phyloP scores from a whole-genome alignment of 495 filamentous ascomycete species.

The Trichoderma orchidacearum region DNA sequence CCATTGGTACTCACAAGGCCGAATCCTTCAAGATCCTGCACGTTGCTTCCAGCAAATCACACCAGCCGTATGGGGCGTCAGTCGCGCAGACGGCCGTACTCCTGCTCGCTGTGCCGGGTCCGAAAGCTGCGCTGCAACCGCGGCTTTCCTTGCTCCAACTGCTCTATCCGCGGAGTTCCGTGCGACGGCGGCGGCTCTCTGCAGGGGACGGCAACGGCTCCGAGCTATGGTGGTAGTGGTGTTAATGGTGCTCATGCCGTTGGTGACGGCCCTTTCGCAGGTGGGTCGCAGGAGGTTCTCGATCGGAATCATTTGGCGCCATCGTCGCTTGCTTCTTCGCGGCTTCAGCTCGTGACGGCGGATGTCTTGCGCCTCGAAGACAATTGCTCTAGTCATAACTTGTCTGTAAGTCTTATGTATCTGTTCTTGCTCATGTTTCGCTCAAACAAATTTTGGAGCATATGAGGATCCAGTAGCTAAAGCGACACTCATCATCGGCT shows the following conservation, averaged over 20 bases:
- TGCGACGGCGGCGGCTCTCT: slow-evolving; percentile 8
- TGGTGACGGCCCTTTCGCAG: neutral
- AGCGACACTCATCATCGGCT: no score
- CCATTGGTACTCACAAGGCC: no score
- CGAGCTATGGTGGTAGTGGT: no score
- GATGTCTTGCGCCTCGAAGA: neutral
- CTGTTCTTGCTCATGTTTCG: no score
- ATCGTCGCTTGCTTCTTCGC: neutral
- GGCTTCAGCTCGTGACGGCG: neutral
- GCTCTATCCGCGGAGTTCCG: slow-evolving; percentile 10
- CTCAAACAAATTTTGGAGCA: no score
- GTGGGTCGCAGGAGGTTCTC: neutral
- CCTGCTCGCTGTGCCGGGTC: slow-evolving; percentile 7
- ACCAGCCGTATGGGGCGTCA: neutral
- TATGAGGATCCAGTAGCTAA: no score
- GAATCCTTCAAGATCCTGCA: no score
- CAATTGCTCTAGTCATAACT: neutral
- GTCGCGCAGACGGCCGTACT: neutral
- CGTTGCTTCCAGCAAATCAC: neutral
- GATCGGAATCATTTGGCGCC: neutral
- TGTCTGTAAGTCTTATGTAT: neutral
- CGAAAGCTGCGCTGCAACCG: slow-evolving; percentile 16
- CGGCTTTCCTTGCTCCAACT: slow-evolving; percentile 14
- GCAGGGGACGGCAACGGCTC: neutral
- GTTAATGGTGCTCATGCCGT: slow-evolving; percentile 4